Conservation (phyloP, 495 filamentous ascomycete genomes). For the Penicillium robsamsonii region DNA sequence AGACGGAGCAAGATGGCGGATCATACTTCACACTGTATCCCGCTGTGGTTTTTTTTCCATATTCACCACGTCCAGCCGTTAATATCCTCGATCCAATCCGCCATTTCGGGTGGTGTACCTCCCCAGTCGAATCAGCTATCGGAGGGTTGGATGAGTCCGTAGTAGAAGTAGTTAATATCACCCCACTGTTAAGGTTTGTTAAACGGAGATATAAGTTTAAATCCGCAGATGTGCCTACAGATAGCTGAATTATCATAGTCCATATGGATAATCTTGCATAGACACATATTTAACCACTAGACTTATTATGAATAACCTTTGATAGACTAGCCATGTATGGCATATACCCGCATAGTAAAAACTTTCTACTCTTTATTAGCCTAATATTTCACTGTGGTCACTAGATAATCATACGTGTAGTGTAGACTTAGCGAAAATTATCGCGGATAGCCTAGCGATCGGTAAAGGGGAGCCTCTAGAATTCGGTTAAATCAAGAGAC, state of each 20-base stretch:
- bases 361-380: conserved; percentile 9
- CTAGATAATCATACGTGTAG: conserved; percentile 1
- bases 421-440: conserved; percentile 8
- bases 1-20: background rate
- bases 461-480: conserved; percentile 7
- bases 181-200: conserved; percentile 2
- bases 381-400: background rate
- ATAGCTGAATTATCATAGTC: conserved; percentile 2
- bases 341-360: conserved; percentile 1
- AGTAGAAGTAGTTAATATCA: conserved; percentile 4
- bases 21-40: conserved; percentile 1
- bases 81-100: conserved; percentile 9
- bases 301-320: conserved; percentile 7
- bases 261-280: conserved; percentile 1
- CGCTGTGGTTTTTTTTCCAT: conserved; percentile 2
- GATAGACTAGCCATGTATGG: conserved; percentile 4
- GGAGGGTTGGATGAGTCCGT: conserved; percentile 8
- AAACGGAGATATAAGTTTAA: background rate
- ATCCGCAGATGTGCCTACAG: conserved; percentile 11
- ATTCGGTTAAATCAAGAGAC: conserved; percentile 2
- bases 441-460: conserved; percentile 8
- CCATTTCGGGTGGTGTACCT: conserved; percentile 8
- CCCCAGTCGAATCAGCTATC: conserved; percentile 1
- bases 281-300: conserved; percentile 7
- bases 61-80: conserved; percentile 11